Conservation (phyloP, 768 basidiomycete genomes). For the Terana coerulea region DNA sequence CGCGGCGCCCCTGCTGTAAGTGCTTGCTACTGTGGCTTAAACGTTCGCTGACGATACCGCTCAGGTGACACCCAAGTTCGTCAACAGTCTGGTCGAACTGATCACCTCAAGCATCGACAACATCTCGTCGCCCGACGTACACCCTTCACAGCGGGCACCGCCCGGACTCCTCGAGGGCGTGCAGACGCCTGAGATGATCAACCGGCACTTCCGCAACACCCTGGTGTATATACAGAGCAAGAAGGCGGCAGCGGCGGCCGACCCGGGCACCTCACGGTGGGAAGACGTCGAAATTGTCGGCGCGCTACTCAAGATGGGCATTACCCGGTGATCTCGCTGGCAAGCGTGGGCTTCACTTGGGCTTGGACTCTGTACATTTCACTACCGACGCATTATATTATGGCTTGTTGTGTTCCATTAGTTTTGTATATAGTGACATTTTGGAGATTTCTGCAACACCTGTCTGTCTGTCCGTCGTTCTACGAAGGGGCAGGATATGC, state of each 20-base stretch:
- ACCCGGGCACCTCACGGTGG: conserved; percentile 56
- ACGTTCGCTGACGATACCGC: background rate
- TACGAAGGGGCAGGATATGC: conserved; percentile 23
- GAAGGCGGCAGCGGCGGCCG: conserved; percentile 57
- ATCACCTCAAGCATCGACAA: conserved; percentile 93
- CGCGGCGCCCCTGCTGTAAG: conserved; percentile 87
- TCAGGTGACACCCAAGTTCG: conserved; percentile 91
- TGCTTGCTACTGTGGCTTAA: conserved; percentile 11
- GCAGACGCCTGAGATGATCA: conserved; percentile 91
- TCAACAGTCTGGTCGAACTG: conserved; percentile 93
- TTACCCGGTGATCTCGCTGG: conserved; percentile 27
- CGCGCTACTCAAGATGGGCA: conserved; percentile 86
- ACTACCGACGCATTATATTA: background rate
- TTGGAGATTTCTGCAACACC: background rate
- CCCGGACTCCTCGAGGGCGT: conserved; percentile 91
- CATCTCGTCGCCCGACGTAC: conserved; percentile 82
- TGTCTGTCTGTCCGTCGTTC: background rate
- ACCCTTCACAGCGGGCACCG: conserved; percentile 83
- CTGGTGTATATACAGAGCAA: conserved; percentile 75
- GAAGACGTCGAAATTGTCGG: conserved; percentile 87
- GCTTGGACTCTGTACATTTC: background rate
- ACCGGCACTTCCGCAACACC: conserved; percentile 90
- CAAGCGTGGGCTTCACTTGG: background rate
- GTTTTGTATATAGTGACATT: conserved; percentile 13
- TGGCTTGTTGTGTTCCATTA: background rate